Conservation (phyloP, 148 eudicot genomes). For the Silene conica region DNA sequence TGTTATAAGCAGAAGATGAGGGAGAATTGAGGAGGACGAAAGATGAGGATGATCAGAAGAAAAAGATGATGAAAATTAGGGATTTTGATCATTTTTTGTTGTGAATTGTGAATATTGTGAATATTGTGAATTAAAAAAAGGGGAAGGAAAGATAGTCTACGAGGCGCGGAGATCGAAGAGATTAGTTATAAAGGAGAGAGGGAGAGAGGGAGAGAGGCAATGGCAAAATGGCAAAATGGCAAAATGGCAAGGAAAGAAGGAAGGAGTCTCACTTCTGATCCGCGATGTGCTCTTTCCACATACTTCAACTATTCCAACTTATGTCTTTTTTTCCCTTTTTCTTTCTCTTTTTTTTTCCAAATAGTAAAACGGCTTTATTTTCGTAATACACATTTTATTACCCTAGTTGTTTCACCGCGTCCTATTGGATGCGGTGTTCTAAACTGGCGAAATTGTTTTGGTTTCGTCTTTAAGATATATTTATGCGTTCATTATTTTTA, state of each 20-base stretch:
- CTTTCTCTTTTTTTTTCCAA: too few relatives aligned
- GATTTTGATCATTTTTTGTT: constrained; percentile 9
- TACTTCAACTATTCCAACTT: not conserved
- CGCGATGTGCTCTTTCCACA: constrained; percentile 40
- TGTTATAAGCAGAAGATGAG: not conserved
- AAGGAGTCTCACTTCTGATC: constrained; percentile 32
- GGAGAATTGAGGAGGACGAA: not conserved
- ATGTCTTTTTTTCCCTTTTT: too few relatives aligned
- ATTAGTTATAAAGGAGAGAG: constrained; percentile 15
- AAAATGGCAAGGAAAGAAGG: too few relatives aligned
- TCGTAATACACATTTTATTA: constrained; percentile 23
- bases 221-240: not conserved
- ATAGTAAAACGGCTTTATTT: not conserved
- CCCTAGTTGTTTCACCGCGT: too few relatives aligned
- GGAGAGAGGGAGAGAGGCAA: constrained; percentile 7
- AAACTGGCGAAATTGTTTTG: too few relatives aligned
- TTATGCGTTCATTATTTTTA: too few relatives aligned
- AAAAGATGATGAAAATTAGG: not conserved
- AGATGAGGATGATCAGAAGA: too few relatives aligned
- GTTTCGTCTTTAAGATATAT: too few relatives aligned
- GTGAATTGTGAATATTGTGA: constrained; percentile 3
- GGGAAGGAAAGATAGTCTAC: not conserved
- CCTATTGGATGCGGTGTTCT: too few relatives aligned
- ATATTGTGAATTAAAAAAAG: not conserved
- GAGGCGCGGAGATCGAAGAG: constrained; percentile 34